These are phyloP conservation scores for Crepidotus variabilis DNA, from an alignment of 768 basidiomycete species.

Conservation along the genomic window DNA sequence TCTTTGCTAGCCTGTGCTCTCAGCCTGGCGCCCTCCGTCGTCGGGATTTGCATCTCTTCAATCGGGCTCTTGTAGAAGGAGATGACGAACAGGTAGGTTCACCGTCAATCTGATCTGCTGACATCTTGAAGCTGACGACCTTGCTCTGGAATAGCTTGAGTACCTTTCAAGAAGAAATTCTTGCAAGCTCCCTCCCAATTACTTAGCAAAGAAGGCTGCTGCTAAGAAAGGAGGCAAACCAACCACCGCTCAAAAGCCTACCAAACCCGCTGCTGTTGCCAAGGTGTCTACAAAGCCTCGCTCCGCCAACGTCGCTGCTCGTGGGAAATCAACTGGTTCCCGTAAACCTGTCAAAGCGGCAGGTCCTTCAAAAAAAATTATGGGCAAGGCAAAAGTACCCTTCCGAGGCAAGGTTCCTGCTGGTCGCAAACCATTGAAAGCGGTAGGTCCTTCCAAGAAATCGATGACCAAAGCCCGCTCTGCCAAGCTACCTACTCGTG, in stretches of 20 bases:
- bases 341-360: neutral
- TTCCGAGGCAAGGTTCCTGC: neutral
- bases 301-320: neutral
- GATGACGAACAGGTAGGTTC: conserved; percentile 2
- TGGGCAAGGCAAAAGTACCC: neutral
- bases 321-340: neutral
- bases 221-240: conserved; percentile 1
- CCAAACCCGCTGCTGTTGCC: neutral
- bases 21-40: conserved; percentile 1
- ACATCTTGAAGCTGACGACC: neutral
- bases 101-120: neutral
- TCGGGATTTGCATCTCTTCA: conserved; percentile 4
- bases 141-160: neutral
- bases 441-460: neutral
- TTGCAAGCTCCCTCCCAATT: conserved; percentile 3
- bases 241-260: neutral
- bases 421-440: neutral
- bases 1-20: conserved; percentile 6
- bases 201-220: conserved; percentile 6
- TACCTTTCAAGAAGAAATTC: neutral
- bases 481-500: too few species aligned
- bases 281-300: neutral
- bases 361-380: neutral
- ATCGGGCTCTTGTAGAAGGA: conserved; percentile 3
- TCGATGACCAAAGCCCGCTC: neutral